phyloP scores from a whole-genome alignment of 495 filamentous ascomycete species.

The Trichocladium antarcticum region DNA sequence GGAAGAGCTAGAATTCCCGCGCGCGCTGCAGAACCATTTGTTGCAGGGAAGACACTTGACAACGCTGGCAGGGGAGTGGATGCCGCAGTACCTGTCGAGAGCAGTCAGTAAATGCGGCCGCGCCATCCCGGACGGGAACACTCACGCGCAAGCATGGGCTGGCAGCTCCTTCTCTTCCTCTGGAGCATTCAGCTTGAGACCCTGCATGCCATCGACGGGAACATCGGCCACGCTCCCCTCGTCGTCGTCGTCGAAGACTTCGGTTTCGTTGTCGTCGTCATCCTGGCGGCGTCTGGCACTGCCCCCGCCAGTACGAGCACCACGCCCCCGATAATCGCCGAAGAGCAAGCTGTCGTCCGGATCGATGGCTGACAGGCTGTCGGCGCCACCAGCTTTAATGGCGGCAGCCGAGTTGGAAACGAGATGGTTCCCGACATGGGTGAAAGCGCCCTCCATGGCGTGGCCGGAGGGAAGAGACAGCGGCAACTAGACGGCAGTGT shows the following conservation, averaged over 20 bases:
- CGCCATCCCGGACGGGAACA: slow-evolving; percentile 13
- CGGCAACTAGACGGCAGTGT: slow-evolving; percentile 5
- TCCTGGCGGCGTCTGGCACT: slow-evolving; percentile 50
- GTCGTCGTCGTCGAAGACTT: slow-evolving; percentile 81
- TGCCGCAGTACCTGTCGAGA: slow-evolving; percentile 75
- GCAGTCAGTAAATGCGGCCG: slow-evolving; percentile 3
- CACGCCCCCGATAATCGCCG: slow-evolving; percentile 51
- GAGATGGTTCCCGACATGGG: slow-evolving; percentile 72
- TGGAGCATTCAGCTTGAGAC: slow-evolving; percentile 49
- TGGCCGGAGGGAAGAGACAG: slow-evolving; percentile 7
- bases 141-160: slow-evolving; percentile 92
- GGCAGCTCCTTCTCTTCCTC: slow-evolving; percentile 88
- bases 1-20: slow-evolving; percentile 90
- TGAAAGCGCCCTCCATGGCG: slow-evolving; percentile 73
- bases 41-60: slow-evolving; percentile 91
- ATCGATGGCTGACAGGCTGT: slow-evolving; percentile 56
- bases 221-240: slow-evolving; percentile 84
- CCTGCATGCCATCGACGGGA: slow-evolving; percentile 62
- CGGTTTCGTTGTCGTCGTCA: slow-evolving; percentile 82
- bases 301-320: slow-evolving; percentile 38
- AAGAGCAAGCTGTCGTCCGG: slow-evolving; percentile 66
- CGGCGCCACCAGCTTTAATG: slow-evolving; percentile 56
- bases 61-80: slow-evolving; percentile 88
- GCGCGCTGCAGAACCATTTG: slow-evolving; percentile 99
- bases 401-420: slow-evolving; percentile 59